Evolutionary conservation across 2,329 filamentous ascomycete genomes (phyloP).

Genomic region (Epichloe hybrida): DNA sequence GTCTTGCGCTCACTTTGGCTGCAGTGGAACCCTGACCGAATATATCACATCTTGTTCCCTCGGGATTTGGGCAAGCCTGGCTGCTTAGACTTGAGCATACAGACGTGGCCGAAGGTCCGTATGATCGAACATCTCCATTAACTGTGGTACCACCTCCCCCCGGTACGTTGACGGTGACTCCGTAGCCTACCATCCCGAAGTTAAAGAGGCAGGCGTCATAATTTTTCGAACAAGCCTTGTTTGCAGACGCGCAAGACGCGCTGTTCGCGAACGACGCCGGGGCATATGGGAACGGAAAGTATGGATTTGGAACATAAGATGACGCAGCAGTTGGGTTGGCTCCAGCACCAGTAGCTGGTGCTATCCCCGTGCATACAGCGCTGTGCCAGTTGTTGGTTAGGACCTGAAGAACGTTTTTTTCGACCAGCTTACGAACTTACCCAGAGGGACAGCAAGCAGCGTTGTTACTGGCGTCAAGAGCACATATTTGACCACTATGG

Average conservation of each 20-base stretch:
- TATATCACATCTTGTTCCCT: slow-evolving; percentile 25
- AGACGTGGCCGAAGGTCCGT: slow-evolving; percentile 34
- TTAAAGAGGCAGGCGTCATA: slow-evolving; percentile 39
- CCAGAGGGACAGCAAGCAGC: slow-evolving; percentile 42
- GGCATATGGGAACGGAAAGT: slow-evolving; percentile 47
- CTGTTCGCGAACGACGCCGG: slow-evolving; percentile 36
- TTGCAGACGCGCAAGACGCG: slow-evolving; percentile 37
- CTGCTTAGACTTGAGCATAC: slow-evolving; percentile 43
- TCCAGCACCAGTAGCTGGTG: slow-evolving; percentile 27
- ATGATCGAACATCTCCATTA: slow-evolving; percentile 23
- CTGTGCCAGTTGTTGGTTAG: slow-evolving; percentile 16
- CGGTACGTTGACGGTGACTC: slow-evolving; percentile 43
- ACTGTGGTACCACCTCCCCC: slow-evolving; percentile 40
- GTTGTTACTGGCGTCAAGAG: slow-evolving; percentile 32
- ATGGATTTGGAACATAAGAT: slow-evolving; percentile 42
- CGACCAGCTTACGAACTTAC: slow-evolving; percentile 21
- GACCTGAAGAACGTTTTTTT: not conserved
- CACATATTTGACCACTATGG: slow-evolving; percentile 34
- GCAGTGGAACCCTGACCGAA: slow-evolving; percentile 9
- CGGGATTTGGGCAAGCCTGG: slow-evolving; percentile 33
- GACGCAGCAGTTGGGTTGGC: slow-evolving; percentile 22
- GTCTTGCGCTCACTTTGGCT: too few species aligned
- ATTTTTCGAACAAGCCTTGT: slow-evolving; percentile 38
- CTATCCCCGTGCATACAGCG: slow-evolving; percentile 42
- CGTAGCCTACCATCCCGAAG: slow-evolving; percentile 30